phyloP scores from a whole-genome alignment of 2,329 filamentous ascomycete species.

The Curvularia spicifera region DNA sequence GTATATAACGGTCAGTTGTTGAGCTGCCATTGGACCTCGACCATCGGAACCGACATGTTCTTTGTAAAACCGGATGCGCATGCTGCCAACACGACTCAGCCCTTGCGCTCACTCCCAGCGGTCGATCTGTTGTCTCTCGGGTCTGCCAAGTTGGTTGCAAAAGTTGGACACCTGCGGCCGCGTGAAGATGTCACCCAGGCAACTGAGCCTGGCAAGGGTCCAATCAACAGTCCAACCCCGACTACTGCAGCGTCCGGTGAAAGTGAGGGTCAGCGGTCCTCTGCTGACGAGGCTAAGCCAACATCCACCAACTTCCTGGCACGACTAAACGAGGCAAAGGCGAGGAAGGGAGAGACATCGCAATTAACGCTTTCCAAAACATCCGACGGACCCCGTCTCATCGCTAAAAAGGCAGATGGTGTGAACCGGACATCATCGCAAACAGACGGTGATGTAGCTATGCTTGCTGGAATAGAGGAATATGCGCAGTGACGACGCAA shows the following conservation, averaged over 20 bases:
- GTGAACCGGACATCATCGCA: background rate
- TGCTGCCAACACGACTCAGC: conserved; percentile 39
- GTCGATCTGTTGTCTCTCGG: conserved; percentile 77
- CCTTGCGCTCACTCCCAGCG: conserved; percentile 60
- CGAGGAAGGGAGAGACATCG: conserved; percentile 48
- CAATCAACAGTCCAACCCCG: conserved; percentile 1
- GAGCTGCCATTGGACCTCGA: conserved; percentile 79
- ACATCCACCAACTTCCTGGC: conserved; percentile 50
- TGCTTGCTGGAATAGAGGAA: background rate
- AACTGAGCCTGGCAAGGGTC: conserved; percentile 5
- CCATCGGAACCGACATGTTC: conserved; percentile 83
- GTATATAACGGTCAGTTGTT: conserved; percentile 81
- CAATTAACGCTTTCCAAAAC: conserved; percentile 27
- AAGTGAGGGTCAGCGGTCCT: conserved; percentile 1
- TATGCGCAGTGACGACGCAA: background rate
- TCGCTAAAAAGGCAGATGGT: conserved; percentile 11
- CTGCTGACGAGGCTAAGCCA: conserved; percentile 15
- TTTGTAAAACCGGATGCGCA: conserved; percentile 56
- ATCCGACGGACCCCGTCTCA: conserved; percentile 24
- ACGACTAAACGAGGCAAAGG: conserved; percentile 51
- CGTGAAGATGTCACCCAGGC: conserved; percentile 32
- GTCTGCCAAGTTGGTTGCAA: conserved; percentile 72
- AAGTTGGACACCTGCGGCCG: conserved; percentile 64
- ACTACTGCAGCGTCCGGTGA: background rate
- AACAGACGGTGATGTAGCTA: conserved; percentile 14